Evolutionary conservation across 306 rosid species (phyloP).

Genomic region (Gillenia trifoliata): DNA sequence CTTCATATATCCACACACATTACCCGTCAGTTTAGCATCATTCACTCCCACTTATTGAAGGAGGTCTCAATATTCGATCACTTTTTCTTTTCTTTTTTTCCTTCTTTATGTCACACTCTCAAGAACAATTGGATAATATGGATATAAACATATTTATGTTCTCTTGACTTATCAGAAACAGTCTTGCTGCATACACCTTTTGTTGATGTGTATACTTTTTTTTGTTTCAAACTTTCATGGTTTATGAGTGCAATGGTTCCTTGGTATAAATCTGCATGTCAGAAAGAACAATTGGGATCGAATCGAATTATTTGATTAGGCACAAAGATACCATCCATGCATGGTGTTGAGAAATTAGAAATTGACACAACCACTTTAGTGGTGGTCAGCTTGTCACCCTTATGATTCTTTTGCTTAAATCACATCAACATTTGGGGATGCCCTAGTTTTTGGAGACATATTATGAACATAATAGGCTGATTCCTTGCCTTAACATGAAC

Average conservation of each 20-base stretch:
- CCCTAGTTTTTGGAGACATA: slow-evolving; percentile 41
- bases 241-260: slow-evolving; percentile 16
- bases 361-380: slow-evolving; percentile 40
- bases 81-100: background rate
- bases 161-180: background rate
- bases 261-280: background rate
- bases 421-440: slow-evolving; percentile 43
- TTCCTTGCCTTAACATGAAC: slow-evolving; percentile 31
- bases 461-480: slow-evolving; percentile 30
- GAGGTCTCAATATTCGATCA: too few relatives aligned
- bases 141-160: background rate
- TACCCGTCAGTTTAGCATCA: background rate
- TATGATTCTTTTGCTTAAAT: slow-evolving; percentile 37
- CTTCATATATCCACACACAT: background rate
- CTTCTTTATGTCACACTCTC: background rate
- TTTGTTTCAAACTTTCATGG: background rate
- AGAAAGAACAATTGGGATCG: slow-evolving; percentile 22
- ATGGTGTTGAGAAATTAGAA: slow-evolving; percentile 15
- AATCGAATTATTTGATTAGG: slow-evolving; percentile 53
- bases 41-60: background rate
- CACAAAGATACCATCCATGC: slow-evolving; percentile 11
- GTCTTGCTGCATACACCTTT: background rate
- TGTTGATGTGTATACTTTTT: slow-evolving; percentile 19
- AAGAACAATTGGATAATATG: background rate
- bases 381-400: slow-evolving; percentile 64